Base-by-base conservation (phyloP, 768 basidiomycete genomes). In the Melanogaster broomeanus region DNA sequence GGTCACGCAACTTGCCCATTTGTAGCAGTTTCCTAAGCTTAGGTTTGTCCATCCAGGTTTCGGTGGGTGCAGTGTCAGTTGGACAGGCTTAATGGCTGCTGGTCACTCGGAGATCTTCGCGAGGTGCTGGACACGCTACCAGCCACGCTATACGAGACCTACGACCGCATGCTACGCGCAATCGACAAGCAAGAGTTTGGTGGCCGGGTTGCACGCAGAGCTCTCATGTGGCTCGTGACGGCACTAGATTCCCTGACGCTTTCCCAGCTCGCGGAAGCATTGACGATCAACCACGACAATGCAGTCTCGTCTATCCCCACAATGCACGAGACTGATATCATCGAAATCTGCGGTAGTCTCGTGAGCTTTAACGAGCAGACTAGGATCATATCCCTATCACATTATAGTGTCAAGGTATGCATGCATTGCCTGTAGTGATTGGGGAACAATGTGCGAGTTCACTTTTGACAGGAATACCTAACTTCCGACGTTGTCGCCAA, bases 1-100 rank as follows among this genome's bases (percentile, higher is more conserved):
- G 25, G 51, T 31, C 35, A 19, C 46, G 46, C 16, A 41, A 46
- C 39, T 45, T 47, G 7, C n/a, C n/a, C 12, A 30, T 11, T 18
- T n/a, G 27, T 10, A 18, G 33, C 48, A 42, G n/a, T 48, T 60
- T 55, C 51, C 52, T 52, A 59, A 60, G 33, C 45, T 51, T n/a
- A 25, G 21, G 24, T 18, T 6, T 33, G 33, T 33, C 37, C 27
- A 31, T 7, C 38, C 38, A 19, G 38, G 19, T 11, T 5, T 21
- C 18, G 12, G 2, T 39, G n/a, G n/a, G n/a, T n/a, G n/a, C 51
- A 52, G 31, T 52, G 40, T 27, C 51, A 52, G 41, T 22, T 56
- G 21, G 48, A 52, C 22, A 45, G 4, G 1, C 45, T 48, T 8
- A 35, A 21, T 3, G 12, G 11, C 18, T 34, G 37, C 22, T 22